Conservation (phyloP, 805 yeast species). For the Tetrapisispora nanseiensis region DNA sequence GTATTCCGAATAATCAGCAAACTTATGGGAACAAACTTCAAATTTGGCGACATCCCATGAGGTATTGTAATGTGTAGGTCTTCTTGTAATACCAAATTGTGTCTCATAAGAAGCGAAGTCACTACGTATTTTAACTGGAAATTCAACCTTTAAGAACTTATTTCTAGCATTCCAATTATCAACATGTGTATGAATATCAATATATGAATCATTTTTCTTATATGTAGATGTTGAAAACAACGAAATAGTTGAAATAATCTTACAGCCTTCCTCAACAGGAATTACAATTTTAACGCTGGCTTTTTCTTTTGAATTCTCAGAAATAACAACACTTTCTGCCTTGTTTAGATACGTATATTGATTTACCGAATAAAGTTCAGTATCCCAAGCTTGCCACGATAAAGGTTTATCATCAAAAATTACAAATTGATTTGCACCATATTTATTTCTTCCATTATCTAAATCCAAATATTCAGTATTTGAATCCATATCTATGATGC, state of each 20-base stretch:
- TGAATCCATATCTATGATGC: conserved; percentile 50
- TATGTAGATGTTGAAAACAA: conserved; percentile 39
- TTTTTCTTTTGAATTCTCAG: conserved; percentile 40
- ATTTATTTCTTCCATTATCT: conserved; percentile 41
- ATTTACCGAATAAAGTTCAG: conserved; percentile 79
- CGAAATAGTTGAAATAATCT: conserved; percentile 59
- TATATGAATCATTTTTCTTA: conserved; percentile 31
- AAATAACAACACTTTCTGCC: conserved; percentile 27
- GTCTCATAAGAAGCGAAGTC: conserved; percentile 86
- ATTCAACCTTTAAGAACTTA: conserved; percentile 87
- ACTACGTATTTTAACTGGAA: conserved; percentile 73
- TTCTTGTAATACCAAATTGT: conserved; percentile 80
- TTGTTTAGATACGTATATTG: conserved; percentile 44
- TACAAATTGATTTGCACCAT: conserved; percentile 73
- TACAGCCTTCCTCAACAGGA: conserved; percentile 46
- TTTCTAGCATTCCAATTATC: conserved; percentile 77
- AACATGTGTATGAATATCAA: conserved; percentile 51
- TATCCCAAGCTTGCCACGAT: conserved; percentile 95
- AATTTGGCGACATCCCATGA: conserved; percentile 95
- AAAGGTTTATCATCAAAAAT: conserved; percentile 85
- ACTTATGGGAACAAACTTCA: conserved; percentile 90
- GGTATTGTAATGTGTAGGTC: conserved; percentile 93
- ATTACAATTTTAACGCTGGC: conserved; percentile 56
- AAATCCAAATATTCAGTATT: conserved; percentile 60
- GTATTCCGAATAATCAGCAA: conserved; percentile 82